phyloP scores from a whole-genome alignment of 352 stramenopile genomes.

The Phytophthora meadii region DNA sequence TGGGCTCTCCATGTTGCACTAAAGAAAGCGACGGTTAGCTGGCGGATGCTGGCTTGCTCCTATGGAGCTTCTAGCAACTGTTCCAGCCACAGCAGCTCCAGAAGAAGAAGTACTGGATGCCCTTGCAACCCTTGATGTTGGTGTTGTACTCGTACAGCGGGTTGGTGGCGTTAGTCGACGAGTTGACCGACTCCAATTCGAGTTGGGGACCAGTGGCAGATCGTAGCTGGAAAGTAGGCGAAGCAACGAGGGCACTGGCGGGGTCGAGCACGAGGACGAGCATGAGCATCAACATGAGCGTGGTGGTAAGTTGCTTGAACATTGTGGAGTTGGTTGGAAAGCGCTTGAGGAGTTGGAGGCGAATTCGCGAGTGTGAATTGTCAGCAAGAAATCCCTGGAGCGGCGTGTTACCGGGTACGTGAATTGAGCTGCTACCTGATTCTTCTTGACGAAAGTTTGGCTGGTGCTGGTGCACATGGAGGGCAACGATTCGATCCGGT shows the following conservation, averaged over 20 bases:
- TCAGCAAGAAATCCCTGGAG: neutral
- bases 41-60: slow-evolving; percentile 5
- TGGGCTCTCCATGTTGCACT: slow-evolving; percentile 9
- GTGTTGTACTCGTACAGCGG: slow-evolving; percentile 29
- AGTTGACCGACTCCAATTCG: slow-evolving; percentile 2
- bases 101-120: slow-evolving; percentile 31
- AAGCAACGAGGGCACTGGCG: neutral
- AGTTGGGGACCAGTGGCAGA: slow-evolving; percentile 6
- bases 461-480: slow-evolving; percentile 10
- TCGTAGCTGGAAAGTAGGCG: slow-evolving; percentile 5
- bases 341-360: slow-evolving; percentile 17
- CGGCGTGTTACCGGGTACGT: neutral
- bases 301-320: slow-evolving; percentile 23
- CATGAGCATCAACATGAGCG: slow-evolving; percentile 10
- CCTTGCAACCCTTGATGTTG: slow-evolving; percentile 29
- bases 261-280: slow-evolving; percentile 14
- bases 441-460: neutral
- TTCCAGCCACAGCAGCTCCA: slow-evolving; percentile 36
- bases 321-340: slow-evolving; percentile 12
- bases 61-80: slow-evolving; percentile 18
- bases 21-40: slow-evolving; percentile 16
- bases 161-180: slow-evolving; percentile 9
- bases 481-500: neutral
- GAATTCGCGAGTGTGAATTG: slow-evolving; percentile 23
- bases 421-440: neutral